Percentiles rank a stretch among this genome's conserved stretches.
Evolutionary conservation across 768 basidiomycete species (phyloP).

Genomic region (Boletus eberwhitei): DNA sequence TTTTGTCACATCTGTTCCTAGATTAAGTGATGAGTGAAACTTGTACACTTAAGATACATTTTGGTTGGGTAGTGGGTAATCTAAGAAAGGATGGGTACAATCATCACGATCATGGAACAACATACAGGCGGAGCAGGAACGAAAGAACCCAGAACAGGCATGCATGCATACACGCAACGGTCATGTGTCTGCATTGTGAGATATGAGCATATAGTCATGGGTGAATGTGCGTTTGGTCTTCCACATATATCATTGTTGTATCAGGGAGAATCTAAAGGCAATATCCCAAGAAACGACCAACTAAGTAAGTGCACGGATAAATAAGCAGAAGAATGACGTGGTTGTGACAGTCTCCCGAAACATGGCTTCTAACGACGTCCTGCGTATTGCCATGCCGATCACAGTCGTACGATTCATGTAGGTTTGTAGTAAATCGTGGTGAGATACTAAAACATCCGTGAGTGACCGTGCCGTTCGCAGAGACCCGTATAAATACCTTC

Average conservation of each 20-base stretch:
- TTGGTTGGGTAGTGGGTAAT: slow-evolving; percentile 11
- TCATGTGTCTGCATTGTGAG: slow-evolving; percentile 2
- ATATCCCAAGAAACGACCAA: slow-evolving; percentile 29
- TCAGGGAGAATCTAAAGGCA: slow-evolving; percentile 24
- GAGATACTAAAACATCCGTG: slow-evolving; percentile 55
- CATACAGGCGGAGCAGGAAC: slow-evolving; percentile 17
- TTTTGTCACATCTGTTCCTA: neutral
- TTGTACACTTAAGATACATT: slow-evolving; percentile 16
- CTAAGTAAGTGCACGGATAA: slow-evolving; percentile 24
- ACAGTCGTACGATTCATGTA: slow-evolving; percentile 34
- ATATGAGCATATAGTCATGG: slow-evolving; percentile 17
- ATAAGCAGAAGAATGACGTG: slow-evolving; percentile 20
- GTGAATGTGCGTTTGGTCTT: slow-evolving; percentile 15
- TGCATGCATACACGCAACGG: slow-evolving; percentile 7
- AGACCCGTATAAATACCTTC: slow-evolving; percentile 54
- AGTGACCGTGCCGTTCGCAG: slow-evolving; percentile 8
- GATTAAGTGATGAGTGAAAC: neutral
- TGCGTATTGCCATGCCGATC: slow-evolving; percentile 19
- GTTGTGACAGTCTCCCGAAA: slow-evolving; percentile 8
- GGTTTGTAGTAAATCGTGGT: slow-evolving; percentile 85
- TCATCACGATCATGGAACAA: slow-evolving; percentile 10
- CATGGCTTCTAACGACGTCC: slow-evolving; percentile 25
- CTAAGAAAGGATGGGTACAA: slow-evolving; percentile 20
- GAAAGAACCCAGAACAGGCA: slow-evolving; percentile 8
- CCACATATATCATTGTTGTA: slow-evolving; percentile 20